Base-by-base conservation (phyloP, 345 rosid genomes). In the sweet orange (Citrus sinensis) region DNA sequence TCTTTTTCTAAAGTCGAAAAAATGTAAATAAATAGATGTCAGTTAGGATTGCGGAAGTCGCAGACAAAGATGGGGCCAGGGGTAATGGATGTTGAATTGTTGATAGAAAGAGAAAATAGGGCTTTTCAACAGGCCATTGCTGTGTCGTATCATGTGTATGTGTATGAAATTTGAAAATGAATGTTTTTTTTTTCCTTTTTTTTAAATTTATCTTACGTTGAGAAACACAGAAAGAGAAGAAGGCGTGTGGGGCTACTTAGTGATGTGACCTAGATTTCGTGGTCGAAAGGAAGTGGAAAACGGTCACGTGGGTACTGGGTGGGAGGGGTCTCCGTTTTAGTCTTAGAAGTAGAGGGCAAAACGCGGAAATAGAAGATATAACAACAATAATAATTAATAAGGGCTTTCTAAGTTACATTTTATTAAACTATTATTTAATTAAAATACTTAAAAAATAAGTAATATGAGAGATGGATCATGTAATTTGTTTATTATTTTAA, bases 181-280 rank as follows among this genome's bases (percentile, higher is more conserved):
- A 11, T 46, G 35, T 35, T 35, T 35, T 34, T 34, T 30, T 30
- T 30, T 30, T 0, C 1, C 0, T 5, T 34, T 46, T 11, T 46
- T 46, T 46, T 42, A 0, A 11, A 11, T 42, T 46, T 13, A 10
- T 13, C 16, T 13, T 46, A 46, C 51, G 51, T 13, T 46, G 17
- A 46, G n/a, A 1, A 16, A 2, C 4, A 27, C 76, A 76, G 66
- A 32, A 63, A 80, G 67, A 8, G 14, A 6, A 17, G 20, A 3
- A 40, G 3, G 74, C 13, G 22, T 14, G 66, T 67, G 76, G 79
- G 86, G 71, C 67, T 24, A n/a, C 25, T 29, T 24, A 11, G 64
- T 17, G 75, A 78, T 54, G 63, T 37, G 80, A 78, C 82, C 78
- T 67, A 78, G 67, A 78, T 71, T 79, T 76, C 71, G 74, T n/a